Evolutionary conservation across 2,329 filamentous ascomycete genomes (phyloP).

Genomic region (Dothideomycetes sp.): DNA sequence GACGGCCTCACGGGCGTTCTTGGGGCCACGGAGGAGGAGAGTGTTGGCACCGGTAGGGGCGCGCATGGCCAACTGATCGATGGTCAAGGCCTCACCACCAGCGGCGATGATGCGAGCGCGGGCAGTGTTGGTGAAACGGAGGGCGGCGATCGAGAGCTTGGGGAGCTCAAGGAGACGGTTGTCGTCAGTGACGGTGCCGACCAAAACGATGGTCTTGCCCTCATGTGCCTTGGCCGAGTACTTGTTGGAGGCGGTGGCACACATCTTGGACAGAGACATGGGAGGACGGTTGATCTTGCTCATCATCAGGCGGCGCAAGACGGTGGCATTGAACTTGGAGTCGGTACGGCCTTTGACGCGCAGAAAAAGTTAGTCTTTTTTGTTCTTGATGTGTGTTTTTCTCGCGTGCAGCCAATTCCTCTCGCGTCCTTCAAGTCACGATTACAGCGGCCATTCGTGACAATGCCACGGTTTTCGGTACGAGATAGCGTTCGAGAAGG

Average conservation of each 20-base stretch:
- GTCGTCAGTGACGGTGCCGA: slow-evolving; percentile 96
- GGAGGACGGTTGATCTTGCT: slow-evolving; percentile 92
- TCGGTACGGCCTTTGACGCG: slow-evolving; percentile 72
- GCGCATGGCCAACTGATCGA: slow-evolving; percentile 94
- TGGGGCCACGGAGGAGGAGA: slow-evolving; percentile 90
- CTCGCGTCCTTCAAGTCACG: slow-evolving; percentile 5
- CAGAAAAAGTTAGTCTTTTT: slow-evolving; percentile 14
- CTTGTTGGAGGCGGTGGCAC: slow-evolving; percentile 47
- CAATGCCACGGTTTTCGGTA: too few species aligned
- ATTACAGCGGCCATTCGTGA: slow-evolving; percentile 8
- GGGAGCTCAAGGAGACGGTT: slow-evolving; percentile 84
- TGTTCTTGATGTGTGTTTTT: slow-evolving; percentile 1
- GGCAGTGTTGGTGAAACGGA: slow-evolving; percentile 93
- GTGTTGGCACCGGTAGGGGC: slow-evolving; percentile 96
- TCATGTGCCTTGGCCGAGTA: slow-evolving; percentile 46
- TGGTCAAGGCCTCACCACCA: slow-evolving; percentile 87
- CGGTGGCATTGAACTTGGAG: slow-evolving; percentile 95
- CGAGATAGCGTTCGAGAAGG: too few species aligned
- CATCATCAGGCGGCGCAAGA: slow-evolving; percentile 96
- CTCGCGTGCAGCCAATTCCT: neutral
- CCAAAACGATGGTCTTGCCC: slow-evolving; percentile 81
- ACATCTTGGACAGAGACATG: slow-evolving; percentile 88
- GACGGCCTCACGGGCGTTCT: slow-evolving; percentile 94
- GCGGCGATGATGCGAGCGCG: slow-evolving; percentile 88
- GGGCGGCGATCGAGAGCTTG: slow-evolving; percentile 87